Conservation (phyloP, 2,329 filamentous ascomycete species). For the Penicillium sp. region DNA sequence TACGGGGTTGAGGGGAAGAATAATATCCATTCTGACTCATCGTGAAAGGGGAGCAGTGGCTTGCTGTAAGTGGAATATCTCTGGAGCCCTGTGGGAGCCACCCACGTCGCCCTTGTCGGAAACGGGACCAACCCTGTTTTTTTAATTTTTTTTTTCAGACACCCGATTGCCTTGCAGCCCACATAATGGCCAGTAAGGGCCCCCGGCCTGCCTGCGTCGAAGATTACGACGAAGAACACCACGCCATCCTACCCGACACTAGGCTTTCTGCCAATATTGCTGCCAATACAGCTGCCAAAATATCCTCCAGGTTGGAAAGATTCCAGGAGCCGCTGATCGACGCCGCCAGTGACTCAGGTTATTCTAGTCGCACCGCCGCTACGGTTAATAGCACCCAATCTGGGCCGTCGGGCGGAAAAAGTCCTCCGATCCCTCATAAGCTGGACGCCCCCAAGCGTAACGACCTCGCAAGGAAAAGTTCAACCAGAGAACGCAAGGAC, state of each 20-base stretch:
- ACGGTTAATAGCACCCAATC: slow-evolving; percentile 55
- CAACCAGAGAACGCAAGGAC: slow-evolving; percentile 34
- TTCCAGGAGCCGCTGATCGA: slow-evolving; percentile 44
- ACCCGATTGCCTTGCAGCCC: slow-evolving; percentile 27
- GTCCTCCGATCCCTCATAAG: slow-evolving; percentile 38
- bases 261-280: slow-evolving; percentile 39
- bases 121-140: slow-evolving; percentile 26
- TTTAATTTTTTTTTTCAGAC: slow-evolving; percentile 24
- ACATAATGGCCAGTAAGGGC: slow-evolving; percentile 39
- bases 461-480: slow-evolving; percentile 30
- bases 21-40: slow-evolving; percentile 18
- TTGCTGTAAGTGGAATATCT: slow-evolving; percentile 24
- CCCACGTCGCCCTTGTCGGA: slow-evolving; percentile 18
- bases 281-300: slow-evolving; percentile 54
- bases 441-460: slow-evolving; percentile 36
- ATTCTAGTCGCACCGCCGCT: slow-evolving; percentile 59
- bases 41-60: slow-evolving; percentile 16
- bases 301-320: slow-evolving; percentile 45
- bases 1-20: slow-evolving; percentile 14
- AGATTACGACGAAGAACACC: slow-evolving; percentile 49
- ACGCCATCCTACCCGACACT: slow-evolving; percentile 48
- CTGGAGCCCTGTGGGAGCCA: slow-evolving; percentile 18
- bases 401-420: slow-evolving; percentile 46
- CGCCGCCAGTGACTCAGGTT: slow-evolving; percentile 61
- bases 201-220: slow-evolving; percentile 48